A percentile compares a stretch with the other conserved stretches of the same genome.
Evolutionary conservation across 768 basidiomycete species (phyloP).

Genomic region (Suillus paluster): DNA sequence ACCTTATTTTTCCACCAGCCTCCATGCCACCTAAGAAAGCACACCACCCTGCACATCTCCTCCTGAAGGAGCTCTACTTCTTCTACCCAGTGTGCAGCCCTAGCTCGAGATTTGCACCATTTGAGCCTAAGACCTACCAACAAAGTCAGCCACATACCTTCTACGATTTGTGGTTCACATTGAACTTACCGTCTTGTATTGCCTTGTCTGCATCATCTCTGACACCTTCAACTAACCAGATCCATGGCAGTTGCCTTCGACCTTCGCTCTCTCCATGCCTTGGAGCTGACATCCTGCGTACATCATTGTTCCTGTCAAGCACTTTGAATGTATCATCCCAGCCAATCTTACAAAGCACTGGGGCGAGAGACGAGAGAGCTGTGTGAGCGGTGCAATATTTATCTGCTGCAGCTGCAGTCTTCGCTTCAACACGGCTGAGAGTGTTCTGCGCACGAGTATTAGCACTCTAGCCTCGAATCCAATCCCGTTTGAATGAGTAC

Average conservation of each 20-base stretch:
- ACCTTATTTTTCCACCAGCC: neutral
- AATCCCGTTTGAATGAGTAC: neutral
- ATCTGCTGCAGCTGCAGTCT: neutral
- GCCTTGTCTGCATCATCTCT: neutral
- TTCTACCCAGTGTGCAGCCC: neutral
- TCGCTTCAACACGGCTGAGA: neutral
- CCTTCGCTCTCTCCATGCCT: neutral
- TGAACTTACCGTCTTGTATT: neutral
- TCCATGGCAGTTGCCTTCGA: neutral
- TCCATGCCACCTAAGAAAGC: neutral
- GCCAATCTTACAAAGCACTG: neutral
- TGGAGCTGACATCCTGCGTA: neutral
- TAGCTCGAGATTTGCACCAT: neutral
- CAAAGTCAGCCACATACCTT: neutral
- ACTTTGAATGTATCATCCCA: neutral
- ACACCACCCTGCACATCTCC: neutral
- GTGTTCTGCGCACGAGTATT: neutral
- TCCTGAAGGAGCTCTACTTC: constrained; percentile 3
- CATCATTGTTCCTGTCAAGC: neutral
- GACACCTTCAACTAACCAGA: neutral
- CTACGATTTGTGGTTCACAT: neutral
- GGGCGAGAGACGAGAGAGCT: neutral
- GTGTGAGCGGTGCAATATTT: neutral
- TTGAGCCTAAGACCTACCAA: neutral
- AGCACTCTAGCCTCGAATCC: neutral